phyloP scores from a whole-genome alignment of 495 filamentous ascomycete genomes.

The Immersiella caudata region DNA sequence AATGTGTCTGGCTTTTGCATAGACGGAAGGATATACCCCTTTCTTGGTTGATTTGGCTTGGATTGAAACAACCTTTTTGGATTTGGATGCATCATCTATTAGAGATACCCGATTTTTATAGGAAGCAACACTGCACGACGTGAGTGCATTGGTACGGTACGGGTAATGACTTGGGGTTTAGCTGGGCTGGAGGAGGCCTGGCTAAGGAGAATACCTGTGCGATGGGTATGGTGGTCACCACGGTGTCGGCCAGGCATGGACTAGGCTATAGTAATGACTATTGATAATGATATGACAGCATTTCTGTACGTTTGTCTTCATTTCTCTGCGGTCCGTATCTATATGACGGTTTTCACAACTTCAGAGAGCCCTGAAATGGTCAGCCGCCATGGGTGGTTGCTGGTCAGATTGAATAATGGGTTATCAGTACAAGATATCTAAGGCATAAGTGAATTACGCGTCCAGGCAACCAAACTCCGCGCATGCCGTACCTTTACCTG shows the following conservation, averaged over 20 bases:
- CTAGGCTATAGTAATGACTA: constrained; percentile 3
- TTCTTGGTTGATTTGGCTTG: constrained; percentile 1
- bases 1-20: background rate
- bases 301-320: background rate
- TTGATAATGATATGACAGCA: constrained; percentile 1
- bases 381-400: no score
- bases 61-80: background rate
- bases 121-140: background rate
- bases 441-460: no score
- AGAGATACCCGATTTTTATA: constrained; percentile 19
- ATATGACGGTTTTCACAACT: no score
- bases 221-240: background rate
- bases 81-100: background rate
- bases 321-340: background rate
- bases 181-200: no score
- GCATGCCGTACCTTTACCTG: no score
- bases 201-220: background rate
- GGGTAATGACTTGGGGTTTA: background rate
- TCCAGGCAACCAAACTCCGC: no score
- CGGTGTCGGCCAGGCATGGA: background rate
- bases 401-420: no score
- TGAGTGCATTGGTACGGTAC: background rate
- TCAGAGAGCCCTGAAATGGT: no score
- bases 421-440: background rate
- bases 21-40: background rate